These are phyloP conservation scores for Rhizopogon vesiculosus DNA, from an alignment of 768 basidiomycete genomes.

Conservation along the genomic window DNA sequence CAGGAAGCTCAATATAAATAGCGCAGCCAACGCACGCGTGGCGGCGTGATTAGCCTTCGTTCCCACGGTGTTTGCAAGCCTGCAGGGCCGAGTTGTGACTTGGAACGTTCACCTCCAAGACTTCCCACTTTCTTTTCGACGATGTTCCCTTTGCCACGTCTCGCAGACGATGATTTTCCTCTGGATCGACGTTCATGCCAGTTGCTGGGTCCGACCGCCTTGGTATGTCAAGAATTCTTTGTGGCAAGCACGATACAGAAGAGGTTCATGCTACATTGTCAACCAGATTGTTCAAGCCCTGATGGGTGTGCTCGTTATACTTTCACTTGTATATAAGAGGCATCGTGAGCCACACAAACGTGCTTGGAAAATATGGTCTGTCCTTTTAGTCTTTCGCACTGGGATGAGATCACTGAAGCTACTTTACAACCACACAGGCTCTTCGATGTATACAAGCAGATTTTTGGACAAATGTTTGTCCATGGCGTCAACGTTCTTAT, in stretches of 20 bases:
- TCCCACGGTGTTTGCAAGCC: too few relatives aligned
- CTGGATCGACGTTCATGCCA: conserved; percentile 40
- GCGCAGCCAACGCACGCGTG: too few relatives aligned
- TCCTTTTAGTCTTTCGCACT: background rate
- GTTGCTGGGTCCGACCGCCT: conserved; percentile 44
- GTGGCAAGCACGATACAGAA: background rate
- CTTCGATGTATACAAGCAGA: conserved; percentile 92
- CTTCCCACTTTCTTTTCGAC: background rate
- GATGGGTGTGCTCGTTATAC: conserved; percentile 89
- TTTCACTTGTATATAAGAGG: conserved; percentile 83
- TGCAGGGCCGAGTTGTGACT: background rate
- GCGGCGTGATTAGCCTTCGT: too few relatives aligned
- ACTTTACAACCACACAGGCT: conserved; percentile 42
- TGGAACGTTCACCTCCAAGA: background rate
- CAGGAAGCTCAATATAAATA: too few relatives aligned
- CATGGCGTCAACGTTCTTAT: conserved; percentile 77
- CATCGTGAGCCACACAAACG: conserved; percentile 82
- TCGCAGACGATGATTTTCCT: conserved; percentile 21
- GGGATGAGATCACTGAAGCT: conserved; percentile 8
- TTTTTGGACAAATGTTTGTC: conserved; percentile 80
- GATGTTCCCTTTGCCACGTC: conserved; percentile 11
- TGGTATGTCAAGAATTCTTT: conserved; percentile 25
- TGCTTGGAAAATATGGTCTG: conserved; percentile 90
- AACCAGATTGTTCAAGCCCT: conserved; percentile 72
- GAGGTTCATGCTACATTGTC: background rate